Evolutionary conservation across 192 early-diverging fungal genomes (phyloP), one percentile per base, ranked within the genome.

Genomic region (Lunasporangiospora selenospora): DNA sequence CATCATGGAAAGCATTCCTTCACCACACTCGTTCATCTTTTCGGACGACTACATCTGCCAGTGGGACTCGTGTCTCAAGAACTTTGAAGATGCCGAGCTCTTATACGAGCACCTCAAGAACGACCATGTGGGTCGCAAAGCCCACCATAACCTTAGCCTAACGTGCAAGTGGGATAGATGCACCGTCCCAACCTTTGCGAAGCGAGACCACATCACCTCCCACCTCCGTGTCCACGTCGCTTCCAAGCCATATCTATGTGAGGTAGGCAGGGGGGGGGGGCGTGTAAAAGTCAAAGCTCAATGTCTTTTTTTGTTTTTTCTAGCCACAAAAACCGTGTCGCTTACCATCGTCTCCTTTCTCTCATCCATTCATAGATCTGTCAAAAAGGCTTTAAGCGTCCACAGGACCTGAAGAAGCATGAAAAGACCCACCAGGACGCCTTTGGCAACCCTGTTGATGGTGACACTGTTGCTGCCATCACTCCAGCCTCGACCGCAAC

Each of bases 141-240:
- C 92, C 4, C 90, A 88, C 23, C 87, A 89, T 65, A 96, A 95
- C 69, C 81, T 97, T 31, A 94, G 90, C 42, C 86, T 99, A 38
- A 81, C 77, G 40, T 99, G 97, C 79, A 83, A 86, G 46, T 99
- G 95, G 95, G 90, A 88, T 36, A 85, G 80, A 31, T 97, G 97
- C 81, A 65, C 69, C 19, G 80, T 88, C 26, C 73, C 75, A 39
- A 89, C 87, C 38, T 73, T 73, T 39, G 77, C 80, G 19, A 99
- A 99, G 83, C 80, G 97, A 60, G 97, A 99, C 77, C 97, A 99
- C 73, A 91, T 98, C 45, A 99, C 95, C n/a, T 92, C 89, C n/a
- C 97, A 99, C 65, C 77, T 97, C 59, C 83, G 95, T 52, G 90
- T 96, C 41, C 97, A 99, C 71, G 88, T 99, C 6, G 87, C 93